Evolutionary conservation across 768 basidiomycete species (phyloP).

Genomic region (Zangia roseola): DNA sequence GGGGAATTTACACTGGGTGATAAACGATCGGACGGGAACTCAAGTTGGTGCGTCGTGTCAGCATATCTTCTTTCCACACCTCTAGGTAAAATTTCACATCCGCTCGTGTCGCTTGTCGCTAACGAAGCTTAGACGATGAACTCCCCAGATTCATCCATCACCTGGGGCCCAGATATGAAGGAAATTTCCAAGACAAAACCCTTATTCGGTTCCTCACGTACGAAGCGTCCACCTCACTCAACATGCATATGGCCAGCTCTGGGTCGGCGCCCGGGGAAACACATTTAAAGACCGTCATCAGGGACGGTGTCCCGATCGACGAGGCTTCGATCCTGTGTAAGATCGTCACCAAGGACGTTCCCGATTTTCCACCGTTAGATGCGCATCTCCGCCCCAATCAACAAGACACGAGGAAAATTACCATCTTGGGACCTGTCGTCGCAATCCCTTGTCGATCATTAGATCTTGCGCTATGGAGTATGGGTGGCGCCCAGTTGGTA

Average conservation of each 20-base stretch:
- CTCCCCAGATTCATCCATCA: conserved; percentile 75
- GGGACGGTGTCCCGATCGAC: conserved; percentile 39
- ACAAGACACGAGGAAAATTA: neutral
- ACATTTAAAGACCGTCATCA: conserved; percentile 39
- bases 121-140: conserved; percentile 53
- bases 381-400: neutral
- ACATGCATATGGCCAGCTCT: conserved; percentile 67
- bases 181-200: conserved; percentile 70
- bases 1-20: conserved; percentile 60
- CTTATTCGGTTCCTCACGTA: conserved; percentile 80
- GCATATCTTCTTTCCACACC: conserved; percentile 60
- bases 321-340: conserved; percentile 43
- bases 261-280: conserved; percentile 40
- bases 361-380: conserved; percentile 14
- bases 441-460: conserved; percentile 60
- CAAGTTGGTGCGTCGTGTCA: conserved; percentile 66
- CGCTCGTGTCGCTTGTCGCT: conserved; percentile 5
- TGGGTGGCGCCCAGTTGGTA: conserved; percentile 77
- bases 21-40: conserved; percentile 34
- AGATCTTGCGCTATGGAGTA: conserved; percentile 75
- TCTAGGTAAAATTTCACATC: conserved; percentile 41
- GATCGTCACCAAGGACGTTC: conserved; percentile 30
- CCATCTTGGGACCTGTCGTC: conserved; percentile 51
- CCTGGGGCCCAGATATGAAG: conserved; percentile 75
- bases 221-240: conserved; percentile 79